Evolutionary conservation across 1,284 basidiomycete genomes (phyloP), one percentile per base, ranked within the genome.

Genomic region (Pseudozyma thailandica): DNA sequence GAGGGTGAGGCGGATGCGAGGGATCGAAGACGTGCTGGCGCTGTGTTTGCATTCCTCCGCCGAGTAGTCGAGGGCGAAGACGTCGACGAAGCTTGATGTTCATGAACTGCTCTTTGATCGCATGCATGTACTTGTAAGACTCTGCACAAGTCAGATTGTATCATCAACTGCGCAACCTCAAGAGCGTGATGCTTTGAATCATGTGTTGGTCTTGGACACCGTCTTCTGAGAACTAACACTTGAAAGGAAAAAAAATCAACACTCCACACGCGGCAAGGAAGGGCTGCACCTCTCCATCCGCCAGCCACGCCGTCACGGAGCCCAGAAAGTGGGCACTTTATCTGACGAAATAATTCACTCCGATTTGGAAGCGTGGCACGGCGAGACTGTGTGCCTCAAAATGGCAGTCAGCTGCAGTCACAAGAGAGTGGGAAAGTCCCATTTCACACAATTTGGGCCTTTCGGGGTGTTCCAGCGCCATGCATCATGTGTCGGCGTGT

Each of bases 31-130:
- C 42, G 69, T n/a, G 69, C 69, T 0, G 69, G 62, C 3, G 43
- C 44, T 20, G 58, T 72, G 23, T 65, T 72, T 31, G 61, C 23
- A 6, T 72, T 65, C 39, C 39, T 72, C 21, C 38, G 69, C 3
- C 28, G 47, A 16, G 27, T 72, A n/a, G 69, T 56, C 31, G 62
- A 72, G 15, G 69, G 62, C 25, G 41, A 54, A 20, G 41, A 37
- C 23, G 45, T 20, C 7, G 47, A 35, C 6, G 51, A 18, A 10
- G 45, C 15, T 16, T 35, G 33, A 35, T 6, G 33, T 35, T 37
- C 13, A 38, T 26, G 35, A 16, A 13, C 8, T 33, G 18, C 6
- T 25, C 13, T 13, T 8, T 9, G 4, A 45, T 27, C 9, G 7
- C 20, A 25, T n/a, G 23, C 23, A 43, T 53, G 35, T 53, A 50